phyloP scores from a whole-genome alignment of 768 basidiomycete genomes.

The Rhodocollybia butyracea region DNA sequence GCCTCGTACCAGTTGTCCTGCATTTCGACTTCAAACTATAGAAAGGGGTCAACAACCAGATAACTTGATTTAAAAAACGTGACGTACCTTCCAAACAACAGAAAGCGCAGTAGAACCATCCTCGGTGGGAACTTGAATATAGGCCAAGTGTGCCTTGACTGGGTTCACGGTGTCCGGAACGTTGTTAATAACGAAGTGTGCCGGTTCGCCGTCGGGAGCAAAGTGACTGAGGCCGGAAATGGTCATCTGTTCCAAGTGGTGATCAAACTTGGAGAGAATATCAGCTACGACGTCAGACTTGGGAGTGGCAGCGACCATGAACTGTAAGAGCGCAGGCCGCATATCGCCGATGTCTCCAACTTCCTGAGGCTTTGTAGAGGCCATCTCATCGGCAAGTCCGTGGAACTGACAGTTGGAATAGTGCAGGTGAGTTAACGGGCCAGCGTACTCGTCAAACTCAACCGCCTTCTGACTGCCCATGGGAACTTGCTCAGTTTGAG shows the following conservation, averaged over 20 bases:
- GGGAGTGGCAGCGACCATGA: constrained; percentile 76
- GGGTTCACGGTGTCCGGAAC: constrained; percentile 79
- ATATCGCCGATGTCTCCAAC: constrained; percentile 33
- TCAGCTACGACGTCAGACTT: constrained; percentile 42
- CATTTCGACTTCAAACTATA: constrained; percentile 88
- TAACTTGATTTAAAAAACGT: constrained; percentile 11
- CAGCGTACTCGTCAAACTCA: constrained; percentile 16
- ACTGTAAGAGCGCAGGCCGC: constrained; percentile 64
- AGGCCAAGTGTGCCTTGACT: constrained; percentile 77
- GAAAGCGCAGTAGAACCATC: constrained; percentile 55
- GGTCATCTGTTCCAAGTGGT: constrained; percentile 49
- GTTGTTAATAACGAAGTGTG: constrained; percentile 45
- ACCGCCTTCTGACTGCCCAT: constrained; percentile 21
- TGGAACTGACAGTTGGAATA: constrained; percentile 57
- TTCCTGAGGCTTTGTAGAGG: constrained; percentile 15
- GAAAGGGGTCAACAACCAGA: not conserved
- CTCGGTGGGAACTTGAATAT: constrained; percentile 74
- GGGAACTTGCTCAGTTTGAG: constrained; percentile 32
- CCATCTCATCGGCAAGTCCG: constrained; percentile 35
- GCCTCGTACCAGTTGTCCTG: constrained; percentile 96
- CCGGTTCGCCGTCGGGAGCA: constrained; percentile 36
- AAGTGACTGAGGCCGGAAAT: constrained; percentile 38
- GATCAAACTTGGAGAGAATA: constrained; percentile 47
- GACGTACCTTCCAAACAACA: constrained; percentile 76
- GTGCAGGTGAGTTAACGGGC: constrained; percentile 43